phyloP scores from a whole-genome alignment of 192 early-diverging fungal genomes.

The Coemansia sp. region DNA sequence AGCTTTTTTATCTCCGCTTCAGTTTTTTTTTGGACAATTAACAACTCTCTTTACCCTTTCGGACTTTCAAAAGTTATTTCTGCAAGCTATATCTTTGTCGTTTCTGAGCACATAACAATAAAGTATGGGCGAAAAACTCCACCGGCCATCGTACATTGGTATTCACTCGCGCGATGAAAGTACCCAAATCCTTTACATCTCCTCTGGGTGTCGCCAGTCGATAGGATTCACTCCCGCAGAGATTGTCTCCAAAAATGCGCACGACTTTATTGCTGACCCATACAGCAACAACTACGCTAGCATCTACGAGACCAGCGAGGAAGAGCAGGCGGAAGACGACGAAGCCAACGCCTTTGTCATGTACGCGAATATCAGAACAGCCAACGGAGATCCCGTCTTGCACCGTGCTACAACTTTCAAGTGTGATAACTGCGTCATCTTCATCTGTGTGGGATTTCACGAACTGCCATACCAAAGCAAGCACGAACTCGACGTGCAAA shows the following conservation, averaged over 20 bases:
- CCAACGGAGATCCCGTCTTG: conserved; percentile 18
- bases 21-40: not conserved
- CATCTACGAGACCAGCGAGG: conserved; percentile 29
- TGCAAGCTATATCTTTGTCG: not conserved
- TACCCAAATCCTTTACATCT: conserved; percentile 46
- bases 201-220: conserved; percentile 39
- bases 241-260: conserved; percentile 21
- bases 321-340: conserved; percentile 35
- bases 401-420: conserved; percentile 38
- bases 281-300: conserved; percentile 26
- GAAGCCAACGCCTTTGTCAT: conserved; percentile 45
- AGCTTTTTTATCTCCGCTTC: not conserved
- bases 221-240: conserved; percentile 42
- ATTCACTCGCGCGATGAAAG: conserved; percentile 39
- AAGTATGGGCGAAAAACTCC: not conserved
- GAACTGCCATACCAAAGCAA: conserved; percentile 30
- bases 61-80: not conserved
- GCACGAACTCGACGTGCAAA: conserved; percentile 44
- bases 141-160: conserved; percentile 35
- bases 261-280: conserved; percentile 43
- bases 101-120: too few relatives aligned
- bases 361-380: conserved; percentile 41
- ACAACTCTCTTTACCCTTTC: too few relatives aligned
- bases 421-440: conserved; percentile 43
- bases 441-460: conserved; percentile 31